Percentiles rank a stretch among this genome's conserved stretches.
These are phyloP conservation scores for Annulohypoxylon bovei DNA, from an alignment of 495 filamentous ascomycete genomes.

Conservation along the genomic window DNA sequence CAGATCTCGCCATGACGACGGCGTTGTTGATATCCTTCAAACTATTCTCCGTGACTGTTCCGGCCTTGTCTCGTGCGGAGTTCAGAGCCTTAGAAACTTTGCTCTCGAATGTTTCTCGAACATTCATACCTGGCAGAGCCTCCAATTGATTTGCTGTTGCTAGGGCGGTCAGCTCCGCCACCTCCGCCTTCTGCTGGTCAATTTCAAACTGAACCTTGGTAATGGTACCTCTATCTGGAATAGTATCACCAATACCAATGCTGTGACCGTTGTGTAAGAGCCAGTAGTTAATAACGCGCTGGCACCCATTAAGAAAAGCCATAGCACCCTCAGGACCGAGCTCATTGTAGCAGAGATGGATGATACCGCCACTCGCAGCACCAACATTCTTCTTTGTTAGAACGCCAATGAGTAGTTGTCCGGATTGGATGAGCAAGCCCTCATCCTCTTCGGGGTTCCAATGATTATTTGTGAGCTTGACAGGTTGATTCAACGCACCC, in stretches of 20 bases:
- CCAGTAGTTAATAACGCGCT: slow-evolving; percentile 96
- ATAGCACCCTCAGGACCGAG: slow-evolving; percentile 84
- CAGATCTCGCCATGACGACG: slow-evolving; percentile 92
- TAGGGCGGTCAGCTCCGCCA: slow-evolving; percentile 72
- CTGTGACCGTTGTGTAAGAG: slow-evolving; percentile 97
- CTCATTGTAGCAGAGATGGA: slow-evolving; percentile 97
- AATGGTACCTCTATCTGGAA: slow-evolving; percentile 86
- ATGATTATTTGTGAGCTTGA: slow-evolving; percentile 57
- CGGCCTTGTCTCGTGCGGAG: slow-evolving; percentile 93
- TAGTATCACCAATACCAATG: slow-evolving; percentile 98
- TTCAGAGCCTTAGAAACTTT: slow-evolving; percentile 94
- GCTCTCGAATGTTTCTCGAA: slow-evolving; percentile 97
- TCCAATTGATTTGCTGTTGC: slow-evolving; percentile 90
- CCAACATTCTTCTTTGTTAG: slow-evolving; percentile 94
- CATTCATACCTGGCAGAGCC: slow-evolving; percentile 93
- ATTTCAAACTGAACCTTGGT: slow-evolving; percentile 83
- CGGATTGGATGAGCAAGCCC: slow-evolving; percentile 82
- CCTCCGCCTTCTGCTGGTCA: slow-evolving; percentile 79
- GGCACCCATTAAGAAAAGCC: slow-evolving; percentile 93
- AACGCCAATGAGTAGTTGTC: slow-evolving; percentile 89
- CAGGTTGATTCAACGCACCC: slow-evolving; percentile 24
- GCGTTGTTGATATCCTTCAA: slow-evolving; percentile 96
- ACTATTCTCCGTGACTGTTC: slow-evolving; percentile 87
- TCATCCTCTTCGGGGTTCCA: slow-evolving; percentile 77
- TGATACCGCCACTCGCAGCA: slow-evolving; percentile 83